phyloP scores from a whole-genome alignment of 257 asterid species.

The Solanum rostratum region DNA sequence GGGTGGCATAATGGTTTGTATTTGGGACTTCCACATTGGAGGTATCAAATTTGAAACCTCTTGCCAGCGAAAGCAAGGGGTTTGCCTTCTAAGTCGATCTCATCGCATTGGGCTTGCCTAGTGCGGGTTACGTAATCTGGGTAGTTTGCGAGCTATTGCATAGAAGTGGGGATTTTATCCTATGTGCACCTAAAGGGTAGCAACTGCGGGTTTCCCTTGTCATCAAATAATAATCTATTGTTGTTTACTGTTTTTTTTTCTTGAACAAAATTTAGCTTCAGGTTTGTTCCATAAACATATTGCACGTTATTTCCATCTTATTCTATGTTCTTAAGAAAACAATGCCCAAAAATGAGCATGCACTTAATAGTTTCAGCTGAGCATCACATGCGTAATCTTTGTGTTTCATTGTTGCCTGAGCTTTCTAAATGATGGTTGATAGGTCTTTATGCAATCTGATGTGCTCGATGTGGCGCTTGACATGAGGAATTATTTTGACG shows the following conservation, averaged over 20 bases:
- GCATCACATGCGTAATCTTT: background rate
- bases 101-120: too few species aligned
- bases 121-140: too few species aligned
- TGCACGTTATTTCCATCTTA: background rate
- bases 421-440: conserved; percentile 9
- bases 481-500: conserved; percentile 74
- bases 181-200: too few species aligned
- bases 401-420: background rate
- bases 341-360: background rate
- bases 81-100: too few species aligned
- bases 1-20: too few species aligned
- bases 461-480: conserved; percentile 69
- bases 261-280: background rate
- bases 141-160: too few species aligned
- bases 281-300: background rate
- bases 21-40: too few species aligned
- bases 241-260: background rate
- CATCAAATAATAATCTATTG: too few species aligned
- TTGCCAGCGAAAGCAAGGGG: too few species aligned
- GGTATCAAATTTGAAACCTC: too few species aligned
- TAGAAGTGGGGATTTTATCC: too few species aligned
- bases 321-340: background rate
- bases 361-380: background rate
- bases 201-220: too few species aligned
- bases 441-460: conserved; percentile 88